Conservation (phyloP, 805 yeast species). For the Wickerhamomyces alni region DNA sequence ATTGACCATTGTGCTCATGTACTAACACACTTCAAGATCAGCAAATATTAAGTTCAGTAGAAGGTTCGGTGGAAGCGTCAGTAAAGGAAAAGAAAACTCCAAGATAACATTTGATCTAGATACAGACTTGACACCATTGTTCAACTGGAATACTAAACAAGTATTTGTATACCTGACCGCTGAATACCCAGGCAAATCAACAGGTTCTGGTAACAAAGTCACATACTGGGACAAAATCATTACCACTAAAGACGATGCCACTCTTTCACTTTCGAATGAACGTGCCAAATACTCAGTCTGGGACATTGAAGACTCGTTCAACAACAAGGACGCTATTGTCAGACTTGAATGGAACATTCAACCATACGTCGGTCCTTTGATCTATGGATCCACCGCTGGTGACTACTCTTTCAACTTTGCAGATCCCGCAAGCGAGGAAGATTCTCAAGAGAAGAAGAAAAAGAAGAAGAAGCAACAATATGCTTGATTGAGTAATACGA, state of each 20-base stretch:
- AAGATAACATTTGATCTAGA: slow-evolving; percentile 67
- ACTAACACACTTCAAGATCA: slow-evolving; percentile 17
- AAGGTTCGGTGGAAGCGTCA: slow-evolving; percentile 60
- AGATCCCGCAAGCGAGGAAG: slow-evolving; percentile 8
- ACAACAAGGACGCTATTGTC: slow-evolving; percentile 60
- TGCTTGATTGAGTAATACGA: background rate
- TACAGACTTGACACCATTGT: slow-evolving; percentile 69
- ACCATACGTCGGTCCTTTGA: slow-evolving; percentile 80
- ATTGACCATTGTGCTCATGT: slow-evolving; percentile 6
- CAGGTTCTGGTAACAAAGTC: slow-evolving; percentile 50
- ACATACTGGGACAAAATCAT: slow-evolving; percentile 91
- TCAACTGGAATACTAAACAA: slow-evolving; percentile 97
- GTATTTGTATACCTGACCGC: slow-evolving; percentile 89
- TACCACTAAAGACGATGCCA: slow-evolving; percentile 50
- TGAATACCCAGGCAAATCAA: slow-evolving; percentile 48
- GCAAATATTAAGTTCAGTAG: slow-evolving; percentile 48
- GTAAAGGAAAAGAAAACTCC: slow-evolving; percentile 72
- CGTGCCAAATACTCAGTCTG: slow-evolving; percentile 80
- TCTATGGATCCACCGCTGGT: slow-evolving; percentile 52
- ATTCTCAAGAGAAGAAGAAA: slow-evolving; percentile 6
- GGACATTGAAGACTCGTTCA: slow-evolving; percentile 62
- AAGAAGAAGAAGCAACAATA: slow-evolving; percentile 8
- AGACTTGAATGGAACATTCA: slow-evolving; percentile 87
- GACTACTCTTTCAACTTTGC: slow-evolving; percentile 16
- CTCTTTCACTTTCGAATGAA: slow-evolving; percentile 41